phyloP scores from a whole-genome alignment of 1,284 basidiomycete genomes.

The Pseudozyma thailandica region DNA sequence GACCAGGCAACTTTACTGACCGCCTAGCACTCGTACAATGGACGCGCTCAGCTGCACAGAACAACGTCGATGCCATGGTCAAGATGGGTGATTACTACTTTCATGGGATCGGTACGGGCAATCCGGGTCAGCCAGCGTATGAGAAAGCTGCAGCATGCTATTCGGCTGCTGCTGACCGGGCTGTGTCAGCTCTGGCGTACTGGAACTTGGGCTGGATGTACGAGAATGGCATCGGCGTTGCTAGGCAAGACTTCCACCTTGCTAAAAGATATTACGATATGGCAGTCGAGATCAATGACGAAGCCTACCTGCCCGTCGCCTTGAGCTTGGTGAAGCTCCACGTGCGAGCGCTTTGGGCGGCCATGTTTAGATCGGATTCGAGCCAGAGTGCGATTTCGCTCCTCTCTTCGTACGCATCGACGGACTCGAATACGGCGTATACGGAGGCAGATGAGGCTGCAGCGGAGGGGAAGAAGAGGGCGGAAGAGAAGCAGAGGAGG shows the following conservation, averaged over 20 bases:
- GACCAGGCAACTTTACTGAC: slow-evolving; percentile 71
- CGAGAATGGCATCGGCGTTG: slow-evolving; percentile 91
- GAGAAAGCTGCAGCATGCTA: slow-evolving; percentile 93
- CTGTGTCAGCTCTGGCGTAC: slow-evolving; percentile 90
- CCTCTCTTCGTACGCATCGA: slow-evolving; percentile 41
- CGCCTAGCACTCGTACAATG: slow-evolving; percentile 87
- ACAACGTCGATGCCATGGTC: slow-evolving; percentile 92
- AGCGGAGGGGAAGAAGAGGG: slow-evolving; percentile 18
- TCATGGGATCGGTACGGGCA: slow-evolving; percentile 69
- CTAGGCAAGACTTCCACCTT: slow-evolving; percentile 83
- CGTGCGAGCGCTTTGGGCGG: slow-evolving; percentile 79
- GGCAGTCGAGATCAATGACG: slow-evolving; percentile 83
- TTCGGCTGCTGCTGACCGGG: slow-evolving; percentile 87
- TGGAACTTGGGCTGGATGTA: slow-evolving; percentile 99
- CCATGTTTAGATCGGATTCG: slow-evolving; percentile 48
- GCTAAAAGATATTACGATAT: slow-evolving; percentile 96
- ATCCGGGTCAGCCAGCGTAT: slow-evolving; percentile 74
- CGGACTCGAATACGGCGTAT: slow-evolving; percentile 35
- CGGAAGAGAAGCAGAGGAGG: slow-evolving; percentile 25
- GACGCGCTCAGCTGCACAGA: slow-evolving; percentile 91
- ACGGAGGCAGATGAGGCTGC: slow-evolving; percentile 59
- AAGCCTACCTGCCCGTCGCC: slow-evolving; percentile 87
- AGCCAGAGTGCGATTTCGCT: slow-evolving; percentile 55
- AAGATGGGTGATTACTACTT: slow-evolving; percentile 93
- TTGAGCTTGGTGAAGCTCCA: slow-evolving; percentile 86